A percentile compares a stretch with the other conserved stretches of the same genome.
phyloP scores from a whole-genome alignment of 345 rosid species.

The thale cress (Arabidopsis thaliana) region DNA sequence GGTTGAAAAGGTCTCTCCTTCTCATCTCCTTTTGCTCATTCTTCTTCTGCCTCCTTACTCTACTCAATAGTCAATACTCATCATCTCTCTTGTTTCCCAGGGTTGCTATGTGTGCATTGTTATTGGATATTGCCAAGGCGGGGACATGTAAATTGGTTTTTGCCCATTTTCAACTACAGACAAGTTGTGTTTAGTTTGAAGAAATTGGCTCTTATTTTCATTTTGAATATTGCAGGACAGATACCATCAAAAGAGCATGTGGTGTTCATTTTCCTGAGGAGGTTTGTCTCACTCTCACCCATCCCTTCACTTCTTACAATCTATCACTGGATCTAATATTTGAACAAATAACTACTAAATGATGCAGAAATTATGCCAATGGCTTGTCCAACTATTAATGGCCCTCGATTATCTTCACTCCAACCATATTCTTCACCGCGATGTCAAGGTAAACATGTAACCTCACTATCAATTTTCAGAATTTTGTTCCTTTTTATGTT shows the following conservation, averaged over 20 bases:
- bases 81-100: slow-evolving; percentile 50
- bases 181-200: neutral
- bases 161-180: neutral
- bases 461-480: neutral
- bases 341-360: neutral
- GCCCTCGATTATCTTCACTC: slow-evolving; percentile 79
- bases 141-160: slow-evolving; percentile 71
- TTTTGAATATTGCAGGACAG: slow-evolving; percentile 64
- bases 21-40: neutral
- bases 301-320: slow-evolving; percentile 13
- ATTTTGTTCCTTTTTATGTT: slow-evolving; percentile 1
- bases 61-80: neutral
- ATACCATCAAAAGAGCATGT: slow-evolving; percentile 78
- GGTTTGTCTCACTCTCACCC: slow-evolving; percentile 51
- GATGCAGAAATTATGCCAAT: slow-evolving; percentile 83
- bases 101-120: slow-evolving; percentile 98
- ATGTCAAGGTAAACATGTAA: slow-evolving; percentile 65
- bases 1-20: slow-evolving; percentile 80
- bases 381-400: slow-evolving; percentile 85
- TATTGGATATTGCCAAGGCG: slow-evolving; percentile 94
- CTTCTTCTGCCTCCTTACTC: neutral
- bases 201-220: slow-evolving; percentile 28
- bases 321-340: neutral
- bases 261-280: slow-evolving; percentile 80
- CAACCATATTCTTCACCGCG: slow-evolving; percentile 88